Conservation (phyloP, 1,284 basidiomycete species). For the Hemileia vastatrix region DNA sequence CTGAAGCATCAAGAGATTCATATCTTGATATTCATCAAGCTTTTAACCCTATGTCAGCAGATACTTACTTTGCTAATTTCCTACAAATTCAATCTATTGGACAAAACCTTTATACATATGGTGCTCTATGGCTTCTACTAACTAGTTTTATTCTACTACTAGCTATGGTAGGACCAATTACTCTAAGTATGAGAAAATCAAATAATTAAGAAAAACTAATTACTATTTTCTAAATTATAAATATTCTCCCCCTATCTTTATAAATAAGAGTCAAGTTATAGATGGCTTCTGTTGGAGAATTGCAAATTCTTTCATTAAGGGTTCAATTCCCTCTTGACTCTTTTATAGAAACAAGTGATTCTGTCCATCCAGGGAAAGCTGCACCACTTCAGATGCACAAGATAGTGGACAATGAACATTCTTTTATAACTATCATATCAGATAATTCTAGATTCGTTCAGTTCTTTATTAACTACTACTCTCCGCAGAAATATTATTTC, state of each 20-base stretch:
- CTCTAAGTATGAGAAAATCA: constrained; percentile 16
- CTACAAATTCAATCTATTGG: constrained; percentile 30
- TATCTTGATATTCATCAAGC: constrained; percentile 27
- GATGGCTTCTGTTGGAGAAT: too few relatives aligned
- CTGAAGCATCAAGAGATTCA: not conserved
- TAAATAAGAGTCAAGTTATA: too few relatives aligned
- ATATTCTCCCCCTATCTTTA: too few relatives aligned
- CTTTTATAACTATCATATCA: constrained; percentile 41
- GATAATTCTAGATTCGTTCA: constrained; percentile 28
- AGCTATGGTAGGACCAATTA: constrained; percentile 27
- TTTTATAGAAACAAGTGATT: too few relatives aligned
- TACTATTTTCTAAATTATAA: constrained; percentile 30
- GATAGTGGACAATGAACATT: constrained; percentile 37
- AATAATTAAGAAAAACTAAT: constrained; percentile 26
- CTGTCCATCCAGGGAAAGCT: too few relatives aligned
- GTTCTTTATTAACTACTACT: constrained; percentile 35
- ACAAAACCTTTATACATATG: constrained; percentile 28
- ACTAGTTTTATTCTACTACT: constrained; percentile 27
- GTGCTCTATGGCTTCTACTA: constrained; percentile 26
- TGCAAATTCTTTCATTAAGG: too few relatives aligned
- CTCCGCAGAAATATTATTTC: constrained; percentile 41
- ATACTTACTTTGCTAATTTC: constrained; percentile 24
- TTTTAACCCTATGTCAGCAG: constrained; percentile 25
- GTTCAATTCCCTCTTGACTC: too few relatives aligned
- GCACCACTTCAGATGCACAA: constrained; percentile 29